Percentiles rank a stretch among this genome's conserved stretches.
Evolutionary conservation across 2,329 filamentous ascomycete species (phyloP).

Genomic region (Colletotrichum navitas): DNA sequence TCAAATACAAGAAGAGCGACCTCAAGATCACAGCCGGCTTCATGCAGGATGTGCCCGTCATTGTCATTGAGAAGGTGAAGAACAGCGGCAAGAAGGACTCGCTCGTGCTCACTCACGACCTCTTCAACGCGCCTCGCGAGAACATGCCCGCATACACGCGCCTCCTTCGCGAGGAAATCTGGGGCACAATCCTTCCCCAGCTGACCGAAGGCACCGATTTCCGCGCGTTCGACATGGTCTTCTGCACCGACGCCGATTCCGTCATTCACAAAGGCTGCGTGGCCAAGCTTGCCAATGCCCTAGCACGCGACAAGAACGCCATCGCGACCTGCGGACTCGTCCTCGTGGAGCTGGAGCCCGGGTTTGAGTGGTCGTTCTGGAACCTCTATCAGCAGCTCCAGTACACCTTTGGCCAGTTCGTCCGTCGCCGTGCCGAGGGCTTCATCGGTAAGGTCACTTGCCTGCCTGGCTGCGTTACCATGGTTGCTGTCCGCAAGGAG

Average conservation of each 20-base stretch:
- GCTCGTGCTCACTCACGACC: conserved; percentile 23
- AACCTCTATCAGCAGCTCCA: conserved; percentile 26
- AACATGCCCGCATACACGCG: conserved; percentile 21
- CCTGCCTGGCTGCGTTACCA: conserved; percentile 16
- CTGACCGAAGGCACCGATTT: conserved; percentile 19
- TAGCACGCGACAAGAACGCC: conserved; percentile 16
- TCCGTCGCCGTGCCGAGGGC: conserved; percentile 15
- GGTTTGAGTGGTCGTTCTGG: conserved; percentile 24
- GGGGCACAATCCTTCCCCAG: not conserved
- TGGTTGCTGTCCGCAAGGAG: conserved; percentile 17
- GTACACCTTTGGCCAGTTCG: conserved; percentile 27
- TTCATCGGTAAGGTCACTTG: conserved; percentile 17
- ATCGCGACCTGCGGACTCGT: conserved; percentile 14
- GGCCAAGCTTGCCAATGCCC: conserved; percentile 25
- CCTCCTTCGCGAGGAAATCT: conserved; percentile 15
- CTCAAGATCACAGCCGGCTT: conserved; percentile 25
- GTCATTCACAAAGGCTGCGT: conserved; percentile 25
- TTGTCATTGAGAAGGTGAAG: conserved; percentile 26
- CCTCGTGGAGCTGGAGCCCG: conserved; percentile 21
- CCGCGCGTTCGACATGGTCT: conserved; percentile 22
- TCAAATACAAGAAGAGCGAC: conserved; percentile 17
- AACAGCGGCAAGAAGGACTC: conserved; percentile 27
- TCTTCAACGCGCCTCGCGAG: conserved; percentile 17
- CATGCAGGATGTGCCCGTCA: conserved; percentile 27
- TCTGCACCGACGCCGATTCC: conserved; percentile 27